Evolutionary conservation across 345 rosid species (phyloP).

Genomic region (Aethionema arabicum): DNA sequence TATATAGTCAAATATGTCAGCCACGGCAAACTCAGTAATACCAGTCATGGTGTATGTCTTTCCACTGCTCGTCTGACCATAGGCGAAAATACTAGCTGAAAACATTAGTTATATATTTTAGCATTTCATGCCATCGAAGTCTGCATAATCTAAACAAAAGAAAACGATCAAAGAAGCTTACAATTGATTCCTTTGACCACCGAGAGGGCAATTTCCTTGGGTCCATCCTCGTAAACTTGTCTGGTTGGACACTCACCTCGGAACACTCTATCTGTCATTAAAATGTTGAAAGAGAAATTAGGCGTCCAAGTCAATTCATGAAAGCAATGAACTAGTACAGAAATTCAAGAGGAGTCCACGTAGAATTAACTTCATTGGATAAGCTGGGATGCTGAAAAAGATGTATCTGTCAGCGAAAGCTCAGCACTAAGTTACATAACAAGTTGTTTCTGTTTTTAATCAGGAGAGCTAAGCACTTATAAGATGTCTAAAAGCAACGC

Average conservation of each 20-base stretch:
- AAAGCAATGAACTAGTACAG: neutral
- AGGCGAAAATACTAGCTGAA: conserved; percentile 93
- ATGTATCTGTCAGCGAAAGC: conserved; percentile 3
- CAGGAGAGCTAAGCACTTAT: conserved; percentile 45
- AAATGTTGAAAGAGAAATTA: conserved; percentile 15
- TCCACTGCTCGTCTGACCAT: conserved; percentile 99
- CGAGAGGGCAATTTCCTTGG: conserved; percentile 82
- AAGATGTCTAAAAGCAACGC: conserved; percentile 24
- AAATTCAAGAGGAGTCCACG: conserved; percentile 3
- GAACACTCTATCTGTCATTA: conserved; percentile 79
- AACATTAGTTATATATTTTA: conserved; percentile 18
- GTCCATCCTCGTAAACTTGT: conserved; percentile 79
- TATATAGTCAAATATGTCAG: conserved; percentile 88
- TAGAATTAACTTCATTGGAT: neutral
- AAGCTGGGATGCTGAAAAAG: neutral
- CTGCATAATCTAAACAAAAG: neutral
- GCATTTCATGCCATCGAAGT: conserved; percentile 1
- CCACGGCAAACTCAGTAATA: conserved; percentile 78
- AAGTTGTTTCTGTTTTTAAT: conserved; percentile 44
- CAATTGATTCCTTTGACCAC: conserved; percentile 89
- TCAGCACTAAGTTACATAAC: conserved; percentile 40
- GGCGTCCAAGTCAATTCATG: conserved; percentile 23
- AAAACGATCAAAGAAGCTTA: conserved; percentile 42
- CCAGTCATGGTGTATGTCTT: conserved; percentile 98
- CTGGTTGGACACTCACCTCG: conserved; percentile 79